These are phyloP conservation scores for Moesziomyces aphidis DNA, from an alignment of 1,284 basidiomycete genomes.

Conservation along the genomic window DNA sequence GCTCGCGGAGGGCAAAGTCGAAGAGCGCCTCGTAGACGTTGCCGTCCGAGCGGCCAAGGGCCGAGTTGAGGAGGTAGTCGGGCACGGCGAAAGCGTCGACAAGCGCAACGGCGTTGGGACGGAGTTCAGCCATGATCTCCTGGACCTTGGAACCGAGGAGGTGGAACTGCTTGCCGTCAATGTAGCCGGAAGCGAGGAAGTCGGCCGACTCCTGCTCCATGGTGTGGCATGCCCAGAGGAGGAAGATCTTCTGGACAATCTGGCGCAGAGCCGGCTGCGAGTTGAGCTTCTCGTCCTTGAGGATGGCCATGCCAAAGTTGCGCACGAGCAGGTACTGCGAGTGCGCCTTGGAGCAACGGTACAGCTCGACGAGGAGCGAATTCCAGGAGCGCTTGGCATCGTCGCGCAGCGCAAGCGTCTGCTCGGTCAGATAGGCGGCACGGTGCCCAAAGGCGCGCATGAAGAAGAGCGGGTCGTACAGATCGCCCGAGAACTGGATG, in stretches of 20 bases:
- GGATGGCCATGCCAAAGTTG: constrained; percentile 69
- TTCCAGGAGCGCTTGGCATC: constrained; percentile 68
- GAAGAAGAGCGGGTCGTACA: constrained; percentile 66
- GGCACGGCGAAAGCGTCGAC: constrained; percentile 66
- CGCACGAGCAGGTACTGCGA: constrained; percentile 62
- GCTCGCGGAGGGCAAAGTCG: constrained; percentile 60
- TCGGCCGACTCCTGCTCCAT: constrained; percentile 66
- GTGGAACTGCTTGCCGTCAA: constrained; percentile 65
- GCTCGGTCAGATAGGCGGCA: constrained; percentile 68
- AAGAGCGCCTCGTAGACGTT: constrained; percentile 66
- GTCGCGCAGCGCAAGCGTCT: constrained; percentile 67
- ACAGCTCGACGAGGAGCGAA: constrained; percentile 67
- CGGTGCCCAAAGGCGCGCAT: constrained; percentile 68
- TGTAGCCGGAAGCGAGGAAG: constrained; percentile 68
- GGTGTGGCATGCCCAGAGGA: constrained; percentile 55
- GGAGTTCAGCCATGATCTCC: constrained; percentile 65
- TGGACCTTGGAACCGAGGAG: constrained; percentile 65
- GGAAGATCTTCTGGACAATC: constrained; percentile 66
- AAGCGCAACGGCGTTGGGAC: constrained; percentile 66
- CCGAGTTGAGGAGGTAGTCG: constrained; percentile 68
- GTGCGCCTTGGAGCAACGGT: constrained; percentile 63
- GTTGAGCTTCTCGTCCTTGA: constrained; percentile 67
- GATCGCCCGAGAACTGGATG: constrained; percentile 55
- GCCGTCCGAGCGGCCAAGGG: constrained; percentile 67
- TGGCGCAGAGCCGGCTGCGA: constrained; percentile 66